These are phyloP conservation scores for Fusarium buxicola DNA, from an alignment of 2,329 filamentous ascomycete species.

Conservation along the genomic window DNA sequence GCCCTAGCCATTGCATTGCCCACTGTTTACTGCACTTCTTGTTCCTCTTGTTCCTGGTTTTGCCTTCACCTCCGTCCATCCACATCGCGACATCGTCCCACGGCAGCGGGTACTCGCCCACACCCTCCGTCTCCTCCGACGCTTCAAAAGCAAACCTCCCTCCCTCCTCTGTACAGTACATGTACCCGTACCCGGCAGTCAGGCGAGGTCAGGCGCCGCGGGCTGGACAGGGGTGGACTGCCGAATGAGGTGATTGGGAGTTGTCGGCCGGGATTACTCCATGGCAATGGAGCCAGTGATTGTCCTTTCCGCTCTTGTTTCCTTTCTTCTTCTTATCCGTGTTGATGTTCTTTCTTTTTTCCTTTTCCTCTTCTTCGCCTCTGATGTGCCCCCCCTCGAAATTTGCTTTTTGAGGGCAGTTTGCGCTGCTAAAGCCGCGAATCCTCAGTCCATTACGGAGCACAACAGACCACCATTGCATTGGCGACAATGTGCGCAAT, in stretches of 20 bases:
- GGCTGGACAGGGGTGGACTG: slow-evolving; percentile 26
- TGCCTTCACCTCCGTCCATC: neutral
- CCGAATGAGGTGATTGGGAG: slow-evolving; percentile 32
- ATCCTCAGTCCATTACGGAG: neutral
- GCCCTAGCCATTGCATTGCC: neutral
- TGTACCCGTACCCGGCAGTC: slow-evolving; percentile 30
- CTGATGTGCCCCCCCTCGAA: neutral
- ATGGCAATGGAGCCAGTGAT: slow-evolving; percentile 30
- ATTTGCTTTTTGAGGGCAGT: slow-evolving; percentile 4
- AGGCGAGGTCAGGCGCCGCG: slow-evolving; percentile 33
- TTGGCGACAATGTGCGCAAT: slow-evolving; percentile 1
- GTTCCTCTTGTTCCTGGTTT: neutral
- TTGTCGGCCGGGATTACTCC: slow-evolving; percentile 22
- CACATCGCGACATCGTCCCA: slow-evolving; percentile 9
- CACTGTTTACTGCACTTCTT: neutral
- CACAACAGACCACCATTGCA: slow-evolving; percentile 13
- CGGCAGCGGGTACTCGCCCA: slow-evolving; percentile 2
- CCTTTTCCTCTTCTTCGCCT: slow-evolving; percentile 1
- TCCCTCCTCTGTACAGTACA: slow-evolving; percentile 5
- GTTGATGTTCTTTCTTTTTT: neutral
- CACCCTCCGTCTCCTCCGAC: neutral
- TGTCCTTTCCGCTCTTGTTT: slow-evolving; percentile 12
- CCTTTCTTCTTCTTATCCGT: slow-evolving; percentile 13
- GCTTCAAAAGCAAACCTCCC: neutral
- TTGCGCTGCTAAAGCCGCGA: slow-evolving; percentile 1